A percentile compares a stretch with the other conserved stretches of the same genome.
Evolutionary conservation across 495 filamentous ascomycete species (phyloP).

Genomic region (Daldinia decipiens): DNA sequence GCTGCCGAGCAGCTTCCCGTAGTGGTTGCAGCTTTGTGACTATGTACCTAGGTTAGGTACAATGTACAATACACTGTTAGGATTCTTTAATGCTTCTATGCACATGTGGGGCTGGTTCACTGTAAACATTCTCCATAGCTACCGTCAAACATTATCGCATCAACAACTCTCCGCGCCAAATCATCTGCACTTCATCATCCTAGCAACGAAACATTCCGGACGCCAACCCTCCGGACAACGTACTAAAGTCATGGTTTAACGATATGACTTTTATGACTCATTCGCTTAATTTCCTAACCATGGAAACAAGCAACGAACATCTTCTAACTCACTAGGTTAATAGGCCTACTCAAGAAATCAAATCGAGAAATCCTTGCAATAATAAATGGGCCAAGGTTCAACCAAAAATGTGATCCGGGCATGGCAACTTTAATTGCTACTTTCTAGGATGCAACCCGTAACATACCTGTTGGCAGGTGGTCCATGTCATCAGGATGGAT

Average conservation of each 20-base stretch:
- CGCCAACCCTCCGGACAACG: not conserved
- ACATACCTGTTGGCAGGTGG: not conserved
- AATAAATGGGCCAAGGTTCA: not conserved
- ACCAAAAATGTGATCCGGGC: not conserved
- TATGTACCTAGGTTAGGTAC: too few relatives aligned
- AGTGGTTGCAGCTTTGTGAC: constrained; percentile 6
- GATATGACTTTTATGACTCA: constrained; percentile 36
- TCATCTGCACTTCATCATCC: constrained; percentile 15
- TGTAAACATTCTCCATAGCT: constrained; percentile 28
- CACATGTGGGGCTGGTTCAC: not conserved
- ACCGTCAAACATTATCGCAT: constrained; percentile 23
- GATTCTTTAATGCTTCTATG: constrained; percentile 1
- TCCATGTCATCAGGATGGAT: too few relatives aligned
- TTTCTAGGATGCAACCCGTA: not conserved
- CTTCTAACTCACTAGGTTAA: not conserved
- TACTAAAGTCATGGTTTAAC: not conserved
- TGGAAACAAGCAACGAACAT: not conserved
- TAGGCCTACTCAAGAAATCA: too few relatives aligned
- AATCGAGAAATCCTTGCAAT: not conserved
- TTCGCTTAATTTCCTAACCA: constrained; percentile 7
- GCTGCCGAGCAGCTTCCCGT: not conserved
- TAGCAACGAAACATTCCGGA: constrained; percentile 22
- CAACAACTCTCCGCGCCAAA: constrained; percentile 30
- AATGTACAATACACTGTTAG: not conserved
- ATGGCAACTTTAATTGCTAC: not conserved